phyloP scores from a whole-genome alignment of 1,284 basidiomycete genomes.

The Coriolopsis trogii region DNA sequence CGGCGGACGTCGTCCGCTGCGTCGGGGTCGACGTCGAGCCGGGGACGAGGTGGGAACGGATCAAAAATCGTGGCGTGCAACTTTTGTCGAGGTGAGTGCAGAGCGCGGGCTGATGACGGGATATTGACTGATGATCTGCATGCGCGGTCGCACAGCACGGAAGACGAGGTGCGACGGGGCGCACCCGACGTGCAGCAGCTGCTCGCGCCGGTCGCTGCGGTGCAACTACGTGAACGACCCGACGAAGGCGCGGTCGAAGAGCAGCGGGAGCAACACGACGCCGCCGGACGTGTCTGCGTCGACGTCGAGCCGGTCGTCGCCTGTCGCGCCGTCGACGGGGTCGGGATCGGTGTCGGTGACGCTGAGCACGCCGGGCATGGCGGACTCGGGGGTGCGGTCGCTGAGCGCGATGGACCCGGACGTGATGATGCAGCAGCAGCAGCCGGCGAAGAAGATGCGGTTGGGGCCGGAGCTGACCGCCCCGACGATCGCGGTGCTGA shows the following conservation, averaged over 20 bases:
- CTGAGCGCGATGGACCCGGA: slow-evolving; percentile 40
- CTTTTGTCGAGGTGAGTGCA: slow-evolving; percentile 72
- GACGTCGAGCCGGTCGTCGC: slow-evolving; percentile 40
- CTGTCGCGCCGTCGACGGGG: too few species aligned
- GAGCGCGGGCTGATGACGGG: slow-evolving; percentile 5
- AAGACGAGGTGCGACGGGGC: slow-evolving; percentile 84
- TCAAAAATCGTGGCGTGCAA: slow-evolving; percentile 85
- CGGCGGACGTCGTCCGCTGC: slow-evolving; percentile 72
- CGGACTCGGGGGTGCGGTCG: slow-evolving; percentile 19
- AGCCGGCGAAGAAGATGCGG: slow-evolving; percentile 56
- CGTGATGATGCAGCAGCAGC: slow-evolving; percentile 28
- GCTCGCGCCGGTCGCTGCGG: slow-evolving; percentile 66
- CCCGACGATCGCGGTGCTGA: slow-evolving; percentile 26
- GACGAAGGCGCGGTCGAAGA: slow-evolving; percentile 29
- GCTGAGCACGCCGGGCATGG: slow-evolving; percentile 40
- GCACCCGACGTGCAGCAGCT: slow-evolving; percentile 78
- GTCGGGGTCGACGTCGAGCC: slow-evolving; percentile 46
- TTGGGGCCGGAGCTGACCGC: slow-evolving; percentile 36
- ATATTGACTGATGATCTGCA: slow-evolving; percentile 16
- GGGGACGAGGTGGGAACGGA: slow-evolving; percentile 51
- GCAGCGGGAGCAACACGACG: slow-evolving; percentile 20
- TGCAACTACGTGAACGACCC: slow-evolving; percentile 80
- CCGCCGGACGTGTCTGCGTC: slow-evolving; percentile 26
- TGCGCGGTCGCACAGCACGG: slow-evolving; percentile 51
- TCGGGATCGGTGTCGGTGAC: too few species aligned